Percentiles rank a stretch among this genome's conserved stretches.
Conservation (phyloP, 2,329 filamentous ascomycete genomes). For the Ramichloridium luteum region DNA sequence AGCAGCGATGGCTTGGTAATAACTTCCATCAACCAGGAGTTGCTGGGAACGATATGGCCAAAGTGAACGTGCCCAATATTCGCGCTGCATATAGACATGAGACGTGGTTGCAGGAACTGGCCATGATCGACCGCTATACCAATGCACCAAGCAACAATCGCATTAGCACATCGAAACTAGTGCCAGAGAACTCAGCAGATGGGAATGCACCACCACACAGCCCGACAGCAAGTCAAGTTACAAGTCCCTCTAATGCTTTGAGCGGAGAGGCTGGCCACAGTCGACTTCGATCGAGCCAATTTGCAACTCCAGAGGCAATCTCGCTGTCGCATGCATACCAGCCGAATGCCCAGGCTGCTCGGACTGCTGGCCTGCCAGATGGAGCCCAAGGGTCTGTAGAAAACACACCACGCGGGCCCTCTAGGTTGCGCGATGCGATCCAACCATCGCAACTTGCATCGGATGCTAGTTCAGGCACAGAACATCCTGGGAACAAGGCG, state of each 20-base stretch:
- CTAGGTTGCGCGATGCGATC: too few species aligned
- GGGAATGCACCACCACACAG: constrained; percentile 8
- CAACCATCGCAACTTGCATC: too few species aligned
- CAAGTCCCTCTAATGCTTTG: constrained; percentile 25
- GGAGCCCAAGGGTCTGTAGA: too few species aligned
- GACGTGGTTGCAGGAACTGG: constrained; percentile 69
- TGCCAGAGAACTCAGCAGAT: constrained; percentile 7
- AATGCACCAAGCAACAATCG: constrained; percentile 10
- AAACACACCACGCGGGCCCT: too few species aligned
- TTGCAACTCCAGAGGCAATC: constrained; percentile 17
- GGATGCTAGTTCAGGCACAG: too few species aligned
- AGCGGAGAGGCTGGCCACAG: constrained; percentile 13
- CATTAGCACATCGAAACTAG: constrained; percentile 21
- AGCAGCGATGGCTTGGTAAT: constrained; percentile 79
- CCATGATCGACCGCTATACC: constrained; percentile 49
- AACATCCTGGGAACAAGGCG: too few species aligned
- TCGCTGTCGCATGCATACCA: constrained; percentile 19
- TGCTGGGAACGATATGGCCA: constrained; percentile 79
- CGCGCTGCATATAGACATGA: constrained; percentile 81
- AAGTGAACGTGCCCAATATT: constrained; percentile 92
- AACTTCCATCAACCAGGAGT: constrained; percentile 68
- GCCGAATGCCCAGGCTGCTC: constrained; percentile 26
- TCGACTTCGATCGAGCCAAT: constrained; percentile 5
- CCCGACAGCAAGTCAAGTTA: constrained; percentile 31
- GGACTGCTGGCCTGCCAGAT: constrained; percentile 19